Evolutionary conservation across 2,329 filamentous ascomycete genomes (phyloP).

Genomic region (Sporothrix dimorphospora): DNA sequence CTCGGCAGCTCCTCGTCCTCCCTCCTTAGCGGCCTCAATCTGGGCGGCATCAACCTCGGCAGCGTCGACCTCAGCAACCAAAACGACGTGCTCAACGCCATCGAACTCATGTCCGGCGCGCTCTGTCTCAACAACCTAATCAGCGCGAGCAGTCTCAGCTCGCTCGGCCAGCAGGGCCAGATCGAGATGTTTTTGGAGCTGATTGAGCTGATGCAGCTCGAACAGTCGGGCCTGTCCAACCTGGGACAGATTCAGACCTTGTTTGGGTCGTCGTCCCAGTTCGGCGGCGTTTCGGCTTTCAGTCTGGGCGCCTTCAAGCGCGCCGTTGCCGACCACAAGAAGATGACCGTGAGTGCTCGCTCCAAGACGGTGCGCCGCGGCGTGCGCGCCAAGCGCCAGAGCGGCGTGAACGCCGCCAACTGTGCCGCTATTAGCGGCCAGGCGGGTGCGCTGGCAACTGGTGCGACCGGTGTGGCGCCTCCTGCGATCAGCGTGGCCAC

Average conservation of each 20-base stretch:
- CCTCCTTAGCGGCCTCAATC: conserved; percentile 30
- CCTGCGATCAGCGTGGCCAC: conserved; percentile 27
- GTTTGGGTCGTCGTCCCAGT: conserved; percentile 36
- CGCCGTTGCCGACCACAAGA: conserved; percentile 36
- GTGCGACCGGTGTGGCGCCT: conserved; percentile 18
- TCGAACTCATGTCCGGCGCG: conserved; percentile 38
- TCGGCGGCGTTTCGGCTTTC: conserved; percentile 31
- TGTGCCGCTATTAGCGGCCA: conserved; percentile 13
- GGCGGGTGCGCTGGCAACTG: conserved; percentile 2
- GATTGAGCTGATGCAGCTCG: conserved; percentile 40
- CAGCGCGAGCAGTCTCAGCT: conserved; percentile 33
- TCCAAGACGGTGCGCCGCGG: conserved; percentile 35
- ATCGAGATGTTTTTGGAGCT: conserved; percentile 42
- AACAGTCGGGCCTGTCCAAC: conserved; percentile 39
- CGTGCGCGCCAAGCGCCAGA: conserved; percentile 36
- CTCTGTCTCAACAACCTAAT: conserved; percentile 39
- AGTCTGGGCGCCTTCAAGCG: conserved; percentile 40
- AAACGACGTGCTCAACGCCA: conserved; percentile 38
- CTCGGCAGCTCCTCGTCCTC: conserved; percentile 1
- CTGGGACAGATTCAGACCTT: conserved; percentile 38
- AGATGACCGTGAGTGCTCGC: conserved; percentile 35
- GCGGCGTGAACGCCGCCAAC: conserved; percentile 2
- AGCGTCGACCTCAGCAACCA: conserved; percentile 40
- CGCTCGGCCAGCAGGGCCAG: conserved; percentile 37
- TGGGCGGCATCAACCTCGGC: conserved; percentile 39